Base-by-base conservation (phyloP, 139 green algal species). In the Coelastrella sp. region DNA sequence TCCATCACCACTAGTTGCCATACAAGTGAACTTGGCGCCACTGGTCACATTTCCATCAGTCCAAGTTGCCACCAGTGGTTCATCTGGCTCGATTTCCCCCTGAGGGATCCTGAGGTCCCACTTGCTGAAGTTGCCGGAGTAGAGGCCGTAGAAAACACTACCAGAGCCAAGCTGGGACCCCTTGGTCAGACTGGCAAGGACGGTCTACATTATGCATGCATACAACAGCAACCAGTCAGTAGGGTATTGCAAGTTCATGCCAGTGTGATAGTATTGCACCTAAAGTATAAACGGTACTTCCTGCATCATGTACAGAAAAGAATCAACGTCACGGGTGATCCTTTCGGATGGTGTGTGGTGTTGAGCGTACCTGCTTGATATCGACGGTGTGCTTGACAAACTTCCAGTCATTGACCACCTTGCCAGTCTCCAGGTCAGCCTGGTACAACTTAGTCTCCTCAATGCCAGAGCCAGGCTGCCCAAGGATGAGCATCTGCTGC, bases 371-470 rank as follows among this genome's bases (percentile, higher is more conserved):
- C 79, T 77, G 60, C 27, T 87, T 89, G 35, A 95, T 83, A 27
- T 96, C 94, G 21, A 94, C 92, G 2, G 87, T 86, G 82, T 99
- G 94, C 88, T 98, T 98, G 30, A 95, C 48, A 79, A 98, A 98
- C 35, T 51, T 85, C 91, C 93, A 99, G 76, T 97, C 94, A 41
- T 83, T 89, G 35, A 99, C 94, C 0, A 99, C 91, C 78, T 86
- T 82, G 5, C 68, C 11, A 45, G 59, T 81, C 87, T 94, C 92
- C 51, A 92, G 88, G 72, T 95, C 91, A 13, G 92, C 90, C 37
- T 96, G 90, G 59, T 90, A 91, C 86, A 98, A 34, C 35, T 85
- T 85, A 71, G 87, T 87, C 40, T 72, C 68, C 23, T 81, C 78
- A n/a, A n/a, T n/a, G n/a, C n/a, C n/a, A n/a, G n/a, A n/a, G n/a